Conservation (phyloP, 371 early-diverging fungal species). For the Polyrhizophydium stewartii region DNA sequence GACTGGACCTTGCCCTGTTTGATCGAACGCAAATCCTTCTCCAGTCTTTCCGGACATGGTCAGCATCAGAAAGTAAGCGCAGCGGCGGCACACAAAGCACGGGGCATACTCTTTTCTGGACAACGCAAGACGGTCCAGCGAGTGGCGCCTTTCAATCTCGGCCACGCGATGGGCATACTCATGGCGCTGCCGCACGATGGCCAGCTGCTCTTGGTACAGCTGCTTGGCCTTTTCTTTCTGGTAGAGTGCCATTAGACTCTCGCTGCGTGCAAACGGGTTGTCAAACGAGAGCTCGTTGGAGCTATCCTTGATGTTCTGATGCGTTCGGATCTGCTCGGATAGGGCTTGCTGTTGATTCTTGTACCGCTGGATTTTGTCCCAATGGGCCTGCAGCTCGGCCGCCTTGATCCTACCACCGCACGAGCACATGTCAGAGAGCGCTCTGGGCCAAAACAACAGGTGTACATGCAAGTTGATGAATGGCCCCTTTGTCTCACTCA, state of each 20-base stretch:
- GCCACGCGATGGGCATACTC: constrained; percentile 29
- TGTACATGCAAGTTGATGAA: too few species aligned
- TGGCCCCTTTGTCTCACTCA: background rate
- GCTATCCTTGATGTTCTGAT: constrained; percentile 2
- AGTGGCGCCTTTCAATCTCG: constrained; percentile 26
- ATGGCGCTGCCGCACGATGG: constrained; percentile 29
- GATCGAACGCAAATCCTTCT: constrained; percentile 30
- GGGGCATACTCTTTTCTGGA: constrained; percentile 32
- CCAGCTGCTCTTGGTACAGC: constrained; percentile 41
- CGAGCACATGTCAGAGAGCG: background rate
- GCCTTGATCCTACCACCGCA: constrained; percentile 18
- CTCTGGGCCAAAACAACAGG: background rate
- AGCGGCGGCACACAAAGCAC: background rate
- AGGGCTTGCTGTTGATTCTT: constrained; percentile 23
- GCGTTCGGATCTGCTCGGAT: constrained; percentile 27
- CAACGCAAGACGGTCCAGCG: constrained; percentile 22
- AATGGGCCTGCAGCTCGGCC: constrained; percentile 28
- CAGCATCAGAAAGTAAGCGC: background rate
- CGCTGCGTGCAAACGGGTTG: constrained; percentile 35
- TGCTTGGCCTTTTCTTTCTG: constrained; percentile 41
- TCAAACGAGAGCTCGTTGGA: background rate
- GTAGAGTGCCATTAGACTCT: constrained; percentile 35
- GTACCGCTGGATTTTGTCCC: constrained; percentile 26
- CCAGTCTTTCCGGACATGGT: constrained; percentile 19
- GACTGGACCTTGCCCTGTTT: constrained; percentile 22